Percentiles rank a stretch among this genome's conserved stretches.
These are phyloP conservation scores for Acarospora socialis DNA, from an alignment of 2,329 filamentous ascomycete genomes.

Conservation along the genomic window DNA sequence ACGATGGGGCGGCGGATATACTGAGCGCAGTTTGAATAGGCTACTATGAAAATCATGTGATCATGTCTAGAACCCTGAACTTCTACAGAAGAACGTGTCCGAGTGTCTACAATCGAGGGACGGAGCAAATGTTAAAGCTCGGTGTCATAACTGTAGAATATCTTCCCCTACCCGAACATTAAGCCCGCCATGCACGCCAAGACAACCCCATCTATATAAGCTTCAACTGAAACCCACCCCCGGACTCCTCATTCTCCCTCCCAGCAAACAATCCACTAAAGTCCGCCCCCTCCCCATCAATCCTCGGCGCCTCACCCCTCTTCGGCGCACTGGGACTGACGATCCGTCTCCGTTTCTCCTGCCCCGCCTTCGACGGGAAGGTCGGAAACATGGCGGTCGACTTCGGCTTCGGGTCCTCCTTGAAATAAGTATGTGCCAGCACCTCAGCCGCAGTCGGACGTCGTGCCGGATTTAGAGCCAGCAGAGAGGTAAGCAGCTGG, in stretches of 20 bases:
- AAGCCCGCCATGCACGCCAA: no score
- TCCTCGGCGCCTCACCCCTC: conserved; percentile 50
- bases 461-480: conserved; percentile 58
- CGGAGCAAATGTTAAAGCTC: no score
- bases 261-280: conserved; percentile 59
- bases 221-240: conserved; percentile 51
- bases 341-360: conserved; percentile 61
- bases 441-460: conserved; percentile 61
- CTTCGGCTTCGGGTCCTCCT: conserved; percentile 79
- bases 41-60: no score
- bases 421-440: conserved; percentile 71
- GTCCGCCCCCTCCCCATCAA: conserved; percentile 36
- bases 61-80: no score
- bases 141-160: no score
- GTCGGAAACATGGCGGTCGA: conserved; percentile 88
- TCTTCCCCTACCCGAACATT: no score
- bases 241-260: conserved; percentile 48
- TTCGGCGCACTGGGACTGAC: conserved; percentile 73
- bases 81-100: no score
- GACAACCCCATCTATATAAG: no score
- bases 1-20: no score
- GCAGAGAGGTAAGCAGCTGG: conserved; percentile 51
- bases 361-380: conserved; percentile 86
- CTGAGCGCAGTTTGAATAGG: no score
- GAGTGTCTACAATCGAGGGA: no score